Evolutionary conservation across 192 early-diverging fungal genomes (phyloP).

Genomic region (Coemansia sp.): DNA sequence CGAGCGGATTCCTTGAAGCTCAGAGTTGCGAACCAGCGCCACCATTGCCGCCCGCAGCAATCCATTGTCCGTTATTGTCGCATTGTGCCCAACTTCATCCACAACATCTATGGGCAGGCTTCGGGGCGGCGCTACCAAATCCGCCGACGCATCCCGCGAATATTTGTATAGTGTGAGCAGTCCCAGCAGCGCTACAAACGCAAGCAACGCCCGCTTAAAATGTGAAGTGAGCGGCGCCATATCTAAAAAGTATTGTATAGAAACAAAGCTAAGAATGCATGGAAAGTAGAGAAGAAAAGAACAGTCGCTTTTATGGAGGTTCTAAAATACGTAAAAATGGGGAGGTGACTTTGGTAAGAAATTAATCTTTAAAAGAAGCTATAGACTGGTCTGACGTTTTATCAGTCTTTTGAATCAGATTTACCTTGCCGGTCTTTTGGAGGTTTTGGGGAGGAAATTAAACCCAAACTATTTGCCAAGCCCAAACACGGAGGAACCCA

Average conservation of each 20-base stretch:
- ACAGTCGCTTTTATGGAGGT: not conserved
- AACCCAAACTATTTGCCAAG: not conserved
- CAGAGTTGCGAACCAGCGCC: conserved; percentile 66
- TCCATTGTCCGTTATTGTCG: not conserved
- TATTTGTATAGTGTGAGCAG: not conserved
- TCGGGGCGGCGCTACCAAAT: not conserved
- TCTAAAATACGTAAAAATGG: not conserved
- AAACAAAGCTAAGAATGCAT: not conserved
- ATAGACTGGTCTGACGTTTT: not conserved
- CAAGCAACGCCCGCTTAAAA: conserved; percentile 3
- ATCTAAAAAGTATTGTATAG: not conserved
- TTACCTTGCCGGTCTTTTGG: not conserved
- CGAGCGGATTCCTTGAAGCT: conserved; percentile 59
- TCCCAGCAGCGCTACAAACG: not conserved
- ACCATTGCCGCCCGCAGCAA: conserved; percentile 56
- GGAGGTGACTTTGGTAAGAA: not conserved
- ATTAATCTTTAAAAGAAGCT: not conserved
- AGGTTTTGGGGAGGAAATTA: not conserved
- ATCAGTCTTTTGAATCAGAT: not conserved
- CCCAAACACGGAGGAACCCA: not conserved
- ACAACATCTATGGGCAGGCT: not conserved
- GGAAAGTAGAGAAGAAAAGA: not conserved
- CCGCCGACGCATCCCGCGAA: not conserved
- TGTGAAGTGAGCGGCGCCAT: conserved; percentile 1
- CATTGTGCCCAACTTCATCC: not conserved